Conservation (phyloP, 768 basidiomycete species). For the Lentinula raphanica region DNA sequence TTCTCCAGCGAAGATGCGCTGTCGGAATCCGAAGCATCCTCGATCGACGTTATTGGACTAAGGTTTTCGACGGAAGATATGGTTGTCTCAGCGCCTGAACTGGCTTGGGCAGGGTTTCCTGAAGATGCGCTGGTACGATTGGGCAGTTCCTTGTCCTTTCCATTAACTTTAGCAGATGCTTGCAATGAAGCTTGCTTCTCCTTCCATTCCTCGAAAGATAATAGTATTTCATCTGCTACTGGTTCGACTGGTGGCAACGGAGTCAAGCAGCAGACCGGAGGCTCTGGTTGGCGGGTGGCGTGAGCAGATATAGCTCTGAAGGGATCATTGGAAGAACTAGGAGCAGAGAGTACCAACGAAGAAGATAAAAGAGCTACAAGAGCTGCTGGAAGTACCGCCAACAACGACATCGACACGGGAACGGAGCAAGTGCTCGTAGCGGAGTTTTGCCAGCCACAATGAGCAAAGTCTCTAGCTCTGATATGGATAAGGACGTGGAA, state of each 20-base stretch:
- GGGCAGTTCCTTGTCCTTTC: conserved; percentile 20
- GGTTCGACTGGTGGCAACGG: conserved; percentile 43
- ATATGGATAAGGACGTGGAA: background rate
- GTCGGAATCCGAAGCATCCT: background rate
- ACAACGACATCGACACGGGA: background rate
- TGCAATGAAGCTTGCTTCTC: conserved; percentile 50
- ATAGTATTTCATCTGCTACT: conserved; percentile 57
- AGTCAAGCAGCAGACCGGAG: conserved; percentile 65
- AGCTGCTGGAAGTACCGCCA: background rate
- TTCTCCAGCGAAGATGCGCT: conserved; percentile 17
- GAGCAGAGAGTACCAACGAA: conserved; percentile 9
- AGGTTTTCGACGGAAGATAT: conserved; percentile 4
- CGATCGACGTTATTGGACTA: background rate
- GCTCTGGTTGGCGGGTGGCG: conserved; percentile 45
- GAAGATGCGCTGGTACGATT: conserved; percentile 11
- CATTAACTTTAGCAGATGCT: conserved; percentile 19
- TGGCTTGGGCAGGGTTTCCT: background rate
- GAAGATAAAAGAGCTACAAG: background rate
- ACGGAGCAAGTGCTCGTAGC: background rate
- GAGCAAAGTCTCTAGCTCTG: background rate
- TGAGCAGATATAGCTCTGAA: conserved; percentile 53
- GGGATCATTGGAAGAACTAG: conserved; percentile 46
- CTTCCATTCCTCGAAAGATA: conserved; percentile 90
- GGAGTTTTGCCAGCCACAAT: background rate
- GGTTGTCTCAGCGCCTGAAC: conserved; percentile 6